Base-by-base conservation (phyloP, 495 filamentous ascomycete genomes). In the Penicillium desertorum region DNA sequence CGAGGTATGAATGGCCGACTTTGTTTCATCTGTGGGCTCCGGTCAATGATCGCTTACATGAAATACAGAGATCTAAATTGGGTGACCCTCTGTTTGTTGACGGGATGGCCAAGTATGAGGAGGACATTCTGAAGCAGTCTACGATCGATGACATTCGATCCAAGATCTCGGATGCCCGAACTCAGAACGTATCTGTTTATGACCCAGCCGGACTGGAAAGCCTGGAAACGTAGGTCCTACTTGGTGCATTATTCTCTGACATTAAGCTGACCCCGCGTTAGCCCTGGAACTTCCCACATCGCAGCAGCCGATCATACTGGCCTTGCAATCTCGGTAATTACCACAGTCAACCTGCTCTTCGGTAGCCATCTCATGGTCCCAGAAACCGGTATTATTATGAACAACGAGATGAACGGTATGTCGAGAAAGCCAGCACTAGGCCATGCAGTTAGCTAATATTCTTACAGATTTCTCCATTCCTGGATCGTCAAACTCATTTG, bases 341-440 rank as follows among this genome's bases (percentile, higher is more conserved):
- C 87, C 1, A 96, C 92, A 0, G 78, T 97, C 57, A 97, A 97
- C 71, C 76, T 93, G 2, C 77, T 92, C 0, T 97, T 96, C 54
- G 92, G 92, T 17, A 85, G 83, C 43, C 74, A 83, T 27, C 60
- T 96, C 36, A 83, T 96, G 74, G 86, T 91, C 1, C 90, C 91
- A 0, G 85, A 91, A 62, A 94, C 90, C 0, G 86, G 86, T 32
- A 82, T 96, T 48, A 89, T 96, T 46, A 88, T 93, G 85, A 97
- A 97, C 69, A 85, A 96, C 65, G 90, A 96, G 67, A 96, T 96
- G 92, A 89, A 96, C 66, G 89, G 88, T 81, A 69, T 60, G 63
- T 68, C 8, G n/a, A 29, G 37, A 22, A 27, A 20, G 11, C 43
- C 22, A 20, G 11, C 22, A 2, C 39, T 23, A 17, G n/a, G 6